Conservation (phyloP, 345 rosid species). For the Heritiera littoralis region DNA sequence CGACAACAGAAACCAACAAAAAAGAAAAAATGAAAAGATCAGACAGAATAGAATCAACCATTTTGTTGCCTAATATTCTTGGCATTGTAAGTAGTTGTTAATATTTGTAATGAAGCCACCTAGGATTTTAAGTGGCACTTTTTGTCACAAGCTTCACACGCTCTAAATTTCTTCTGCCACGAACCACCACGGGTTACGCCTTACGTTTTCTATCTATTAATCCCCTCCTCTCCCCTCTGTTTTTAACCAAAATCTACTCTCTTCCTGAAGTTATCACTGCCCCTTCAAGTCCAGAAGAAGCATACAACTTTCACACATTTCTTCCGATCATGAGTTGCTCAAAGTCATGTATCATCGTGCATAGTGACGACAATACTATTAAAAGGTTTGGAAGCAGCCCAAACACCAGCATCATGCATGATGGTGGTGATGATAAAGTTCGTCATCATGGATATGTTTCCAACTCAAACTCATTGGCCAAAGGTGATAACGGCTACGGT, state of each 20-base stretch:
- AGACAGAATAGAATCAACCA: background rate
- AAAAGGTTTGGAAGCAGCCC: background rate
- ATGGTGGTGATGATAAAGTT: background rate
- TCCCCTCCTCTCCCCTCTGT: background rate
- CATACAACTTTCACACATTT: background rate
- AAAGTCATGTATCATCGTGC: background rate
- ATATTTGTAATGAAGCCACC: background rate
- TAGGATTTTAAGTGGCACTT: conserved; percentile 15
- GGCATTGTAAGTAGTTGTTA: background rate
- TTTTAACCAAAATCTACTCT: background rate
- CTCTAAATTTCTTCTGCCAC: background rate
- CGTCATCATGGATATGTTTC: conserved; percentile 7
- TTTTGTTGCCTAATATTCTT: conserved; percentile 1
- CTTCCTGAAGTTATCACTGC: background rate
- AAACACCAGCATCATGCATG: background rate
- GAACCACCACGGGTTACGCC: conserved; percentile 1
- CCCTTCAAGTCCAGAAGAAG: background rate
- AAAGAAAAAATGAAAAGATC: background rate
- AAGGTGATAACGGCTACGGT: background rate
- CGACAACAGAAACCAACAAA: background rate
- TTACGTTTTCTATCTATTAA: conserved; percentile 4
- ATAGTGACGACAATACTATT: background rate
- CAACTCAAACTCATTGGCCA: background rate
- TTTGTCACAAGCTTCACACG: conserved; percentile 5
- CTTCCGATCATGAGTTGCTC: background rate